These are phyloP conservation scores for Aquanectria penicillioides DNA, from an alignment of 2,329 filamentous ascomycete genomes.

Conservation along the genomic window DNA sequence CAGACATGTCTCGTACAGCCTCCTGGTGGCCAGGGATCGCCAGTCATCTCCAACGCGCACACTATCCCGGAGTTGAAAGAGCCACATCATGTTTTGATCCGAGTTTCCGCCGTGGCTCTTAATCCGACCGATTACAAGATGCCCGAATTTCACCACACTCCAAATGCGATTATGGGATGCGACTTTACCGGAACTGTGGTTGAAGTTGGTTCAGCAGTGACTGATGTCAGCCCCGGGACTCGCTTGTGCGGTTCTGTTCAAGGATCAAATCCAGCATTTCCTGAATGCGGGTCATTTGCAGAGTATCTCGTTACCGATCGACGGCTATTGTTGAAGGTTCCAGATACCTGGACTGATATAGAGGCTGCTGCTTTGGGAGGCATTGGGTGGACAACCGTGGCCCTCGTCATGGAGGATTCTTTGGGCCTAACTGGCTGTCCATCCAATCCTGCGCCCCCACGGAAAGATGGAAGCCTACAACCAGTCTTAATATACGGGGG, in stretches of 20 bases:
- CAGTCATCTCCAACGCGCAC: neutral
- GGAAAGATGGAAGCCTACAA: neutral
- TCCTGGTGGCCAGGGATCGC: neutral
- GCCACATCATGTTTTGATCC: neutral
- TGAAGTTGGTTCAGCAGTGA: neutral
- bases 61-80: neutral
- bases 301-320: neutral
- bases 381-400: neutral
- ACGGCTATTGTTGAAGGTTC: neutral
- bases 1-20: constrained; percentile 5
- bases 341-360: neutral
- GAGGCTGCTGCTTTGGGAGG: neutral
- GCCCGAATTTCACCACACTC: constrained; percentile 1
- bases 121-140: constrained; percentile 9
- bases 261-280: neutral
- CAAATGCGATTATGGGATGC: neutral
- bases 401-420: neutral
- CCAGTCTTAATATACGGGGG: neutral
- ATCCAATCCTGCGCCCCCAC: neutral
- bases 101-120: neutral
- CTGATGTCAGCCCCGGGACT: neutral
- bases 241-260: neutral
- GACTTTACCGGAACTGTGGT: constrained; percentile 1
- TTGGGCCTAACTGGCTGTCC: neutral
- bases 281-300: neutral